These are phyloP conservation scores for Irpex lacteus DNA, from an alignment of 1,284 basidiomycete species.

Conservation along the genomic window DNA sequence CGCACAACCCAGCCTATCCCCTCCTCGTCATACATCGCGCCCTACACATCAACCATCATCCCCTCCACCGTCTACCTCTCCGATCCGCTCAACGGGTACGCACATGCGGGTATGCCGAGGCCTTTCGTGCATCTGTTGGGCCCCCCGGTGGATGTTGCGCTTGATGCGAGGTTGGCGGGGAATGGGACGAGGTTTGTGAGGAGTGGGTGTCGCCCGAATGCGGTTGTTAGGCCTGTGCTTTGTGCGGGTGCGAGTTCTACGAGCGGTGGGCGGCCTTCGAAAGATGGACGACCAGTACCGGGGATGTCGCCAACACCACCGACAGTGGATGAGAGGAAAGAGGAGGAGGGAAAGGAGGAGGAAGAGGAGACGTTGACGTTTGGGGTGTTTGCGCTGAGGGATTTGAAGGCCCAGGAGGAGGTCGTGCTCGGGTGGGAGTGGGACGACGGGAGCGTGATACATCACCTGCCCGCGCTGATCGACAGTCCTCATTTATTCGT, in stretches of 20 bases:
- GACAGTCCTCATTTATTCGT: slow-evolving; percentile 52
- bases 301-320: no score
- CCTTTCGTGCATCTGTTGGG: slow-evolving; percentile 82
- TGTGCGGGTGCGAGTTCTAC: slow-evolving; percentile 12
- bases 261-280: no score
- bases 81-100: slow-evolving; percentile 69
- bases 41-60: slow-evolving; percentile 55
- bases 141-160: slow-evolving; percentile 75
- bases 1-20: slow-evolving; percentile 49
- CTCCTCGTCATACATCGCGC: slow-evolving; percentile 48
- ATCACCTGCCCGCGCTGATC: slow-evolving; percentile 73
- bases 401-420: slow-evolving; percentile 82
- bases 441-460: slow-evolving; percentile 91
- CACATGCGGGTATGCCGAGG: slow-evolving; percentile 69
- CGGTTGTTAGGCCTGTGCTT: slow-evolving; percentile 70
- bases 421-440: slow-evolving; percentile 94
- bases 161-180: slow-evolving; percentile 84
- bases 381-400: slow-evolving; percentile 80
- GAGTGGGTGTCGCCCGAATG: slow-evolving; percentile 88
- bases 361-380: slow-evolving; percentile 58
- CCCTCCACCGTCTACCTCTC: slow-evolving; percentile 61
- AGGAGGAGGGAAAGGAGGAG: slow-evolving; percentile 12
- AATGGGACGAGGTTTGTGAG: slow-evolving; percentile 75
- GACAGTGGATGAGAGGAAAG: no score
- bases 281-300: no score